These are phyloP conservation scores for Blastocystis sp. DNA, from an alignment of 352 stramenopile species.

Conservation along the genomic window DNA sequence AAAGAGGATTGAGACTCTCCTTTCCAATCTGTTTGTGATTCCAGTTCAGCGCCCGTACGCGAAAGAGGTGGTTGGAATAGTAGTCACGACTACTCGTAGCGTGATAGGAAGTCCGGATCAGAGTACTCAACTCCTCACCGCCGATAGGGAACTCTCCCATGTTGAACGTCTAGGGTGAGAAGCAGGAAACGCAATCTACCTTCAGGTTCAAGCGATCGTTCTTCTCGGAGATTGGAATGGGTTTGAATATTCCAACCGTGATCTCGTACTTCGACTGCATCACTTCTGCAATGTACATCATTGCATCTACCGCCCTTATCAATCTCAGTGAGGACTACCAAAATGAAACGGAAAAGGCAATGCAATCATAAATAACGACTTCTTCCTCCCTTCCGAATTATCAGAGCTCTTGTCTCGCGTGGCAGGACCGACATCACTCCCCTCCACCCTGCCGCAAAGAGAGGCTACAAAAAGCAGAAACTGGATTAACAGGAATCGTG, in stretches of 20 bases:
- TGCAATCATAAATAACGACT: conserved; percentile 1
- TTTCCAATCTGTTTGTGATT: conserved; percentile 25
- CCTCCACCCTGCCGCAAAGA: background rate
- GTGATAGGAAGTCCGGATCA: conserved; percentile 47
- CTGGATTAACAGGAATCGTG: background rate
- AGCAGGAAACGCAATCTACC: background rate
- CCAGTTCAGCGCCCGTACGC: background rate
- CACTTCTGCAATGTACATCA: conserved; percentile 26
- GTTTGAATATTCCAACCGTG: conserved; percentile 50
- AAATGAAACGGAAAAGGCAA: conserved; percentile 49
- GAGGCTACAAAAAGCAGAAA: background rate
- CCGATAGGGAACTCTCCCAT: conserved; percentile 33
- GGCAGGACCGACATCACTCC: background rate
- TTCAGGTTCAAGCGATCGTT: conserved; percentile 30
- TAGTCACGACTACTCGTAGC: conserved; percentile 12
- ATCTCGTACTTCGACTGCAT: conserved; percentile 30
- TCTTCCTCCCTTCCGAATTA: background rate
- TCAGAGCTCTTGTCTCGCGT: background rate
- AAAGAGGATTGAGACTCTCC: conserved; percentile 9
- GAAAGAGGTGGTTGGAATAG: conserved; percentile 35
- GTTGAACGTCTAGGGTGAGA: conserved; percentile 14
- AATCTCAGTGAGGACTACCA: conserved; percentile 1
- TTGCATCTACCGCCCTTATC: conserved; percentile 20
- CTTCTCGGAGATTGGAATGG: background rate
- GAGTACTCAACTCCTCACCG: conserved; percentile 3